These are phyloP conservation scores for Globisporangium orthogonon DNA, from an alignment of 352 stramenopile genomes.

Conservation along the genomic window DNA sequence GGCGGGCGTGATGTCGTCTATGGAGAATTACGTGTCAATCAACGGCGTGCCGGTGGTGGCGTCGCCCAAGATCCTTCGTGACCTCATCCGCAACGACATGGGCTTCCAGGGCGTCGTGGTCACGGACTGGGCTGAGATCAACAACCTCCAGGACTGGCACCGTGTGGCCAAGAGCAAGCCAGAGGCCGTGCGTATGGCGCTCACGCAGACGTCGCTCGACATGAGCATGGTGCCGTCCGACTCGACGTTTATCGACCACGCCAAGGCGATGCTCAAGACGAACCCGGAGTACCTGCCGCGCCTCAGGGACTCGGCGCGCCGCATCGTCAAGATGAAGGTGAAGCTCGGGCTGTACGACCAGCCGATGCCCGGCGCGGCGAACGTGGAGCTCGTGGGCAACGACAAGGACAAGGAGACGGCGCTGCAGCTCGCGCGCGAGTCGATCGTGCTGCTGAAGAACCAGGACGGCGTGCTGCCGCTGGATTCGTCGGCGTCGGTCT, in stretches of 20 bases:
- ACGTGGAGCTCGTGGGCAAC: slow-evolving; percentile 41
- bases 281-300: slow-evolving; percentile 30
- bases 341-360: slow-evolving; percentile 65
- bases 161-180: slow-evolving; percentile 37
- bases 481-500: slow-evolving; percentile 20
- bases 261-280: slow-evolving; percentile 26
- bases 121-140: slow-evolving; percentile 91
- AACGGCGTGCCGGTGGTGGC: slow-evolving; percentile 88
- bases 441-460: slow-evolving; percentile 84
- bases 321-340: slow-evolving; percentile 71
- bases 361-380: slow-evolving; percentile 35
- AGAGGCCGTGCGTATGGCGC: slow-evolving; percentile 58
- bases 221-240: slow-evolving; percentile 87
- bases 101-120: slow-evolving; percentile 86
- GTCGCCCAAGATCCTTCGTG: slow-evolving; percentile 68
- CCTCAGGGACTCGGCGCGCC: slow-evolving; percentile 44
- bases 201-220: slow-evolving; percentile 80
- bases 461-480: slow-evolving; percentile 43
- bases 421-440: slow-evolving; percentile 72
- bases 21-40: slow-evolving; percentile 93
- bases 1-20: slow-evolving; percentile 79
- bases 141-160: slow-evolving; percentile 75
- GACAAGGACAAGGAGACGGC: slow-evolving; percentile 42
- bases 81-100: slow-evolving; percentile 85
- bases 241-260: slow-evolving; percentile 42